A percentile compares a stretch with the other conserved stretches of the same genome.
These are phyloP conservation scores for Tylopilus sp. DNA, from an alignment of 1,284 basidiomycete genomes.

Conservation along the genomic window DNA sequence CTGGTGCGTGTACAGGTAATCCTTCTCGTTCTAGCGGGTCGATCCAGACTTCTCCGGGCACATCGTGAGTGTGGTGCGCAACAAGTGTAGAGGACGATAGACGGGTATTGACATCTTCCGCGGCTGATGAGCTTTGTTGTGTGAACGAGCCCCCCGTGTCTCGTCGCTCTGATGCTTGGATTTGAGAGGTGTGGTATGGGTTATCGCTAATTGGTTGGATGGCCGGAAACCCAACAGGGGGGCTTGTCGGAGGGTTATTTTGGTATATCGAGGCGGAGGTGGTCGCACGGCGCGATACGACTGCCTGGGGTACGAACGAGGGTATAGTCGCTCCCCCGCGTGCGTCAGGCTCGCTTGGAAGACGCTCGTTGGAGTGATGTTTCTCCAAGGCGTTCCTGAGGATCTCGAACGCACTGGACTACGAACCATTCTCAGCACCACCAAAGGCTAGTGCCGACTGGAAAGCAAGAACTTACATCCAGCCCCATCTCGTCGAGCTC, in stretches of 20 bases:
- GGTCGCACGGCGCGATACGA: neutral
- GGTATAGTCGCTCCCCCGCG: neutral
- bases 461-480: constrained; percentile 35
- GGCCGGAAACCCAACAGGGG: neutral
- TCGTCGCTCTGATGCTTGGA: neutral
- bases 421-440: constrained; percentile 4
- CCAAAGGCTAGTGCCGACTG: neutral
- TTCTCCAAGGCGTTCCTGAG: constrained; percentile 43
- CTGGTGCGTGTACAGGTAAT: constrained; percentile 31
- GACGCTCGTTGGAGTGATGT: constrained; percentile 28
- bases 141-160: constrained; percentile 5
- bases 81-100: constrained; percentile 18
- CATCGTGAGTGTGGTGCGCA: constrained; percentile 28
- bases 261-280: neutral
- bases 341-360: constrained; percentile 11
- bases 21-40: constrained; percentile 41
- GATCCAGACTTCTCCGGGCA: constrained; percentile 42
- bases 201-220: constrained; percentile 16
- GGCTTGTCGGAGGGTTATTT: neutral
- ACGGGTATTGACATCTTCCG: constrained; percentile 1
- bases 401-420: constrained; percentile 50
- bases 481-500: constrained; percentile 42
- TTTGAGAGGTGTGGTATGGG: constrained; percentile 17
- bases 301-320: constrained; percentile 1
- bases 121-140: constrained; percentile 4